phyloP scores from a whole-genome alignment of 2,329 filamentous ascomycete species.

The Graphilbum sp. region DNA sequence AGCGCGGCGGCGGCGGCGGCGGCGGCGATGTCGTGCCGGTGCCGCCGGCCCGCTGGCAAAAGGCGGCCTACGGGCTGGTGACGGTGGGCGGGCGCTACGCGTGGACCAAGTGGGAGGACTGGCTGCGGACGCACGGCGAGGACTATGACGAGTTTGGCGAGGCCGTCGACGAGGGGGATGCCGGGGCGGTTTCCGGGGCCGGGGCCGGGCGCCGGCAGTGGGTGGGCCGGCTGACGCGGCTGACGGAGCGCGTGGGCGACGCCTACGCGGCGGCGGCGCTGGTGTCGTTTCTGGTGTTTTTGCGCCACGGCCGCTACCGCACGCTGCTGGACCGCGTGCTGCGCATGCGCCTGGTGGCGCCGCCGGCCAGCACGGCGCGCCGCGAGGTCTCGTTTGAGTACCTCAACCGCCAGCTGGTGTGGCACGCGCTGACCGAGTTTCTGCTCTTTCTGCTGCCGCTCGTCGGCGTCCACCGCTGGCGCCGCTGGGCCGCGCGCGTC shows the following conservation, averaged over 20 bases:
- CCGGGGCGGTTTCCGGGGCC: too few species aligned
- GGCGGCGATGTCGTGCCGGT: slow-evolving; percentile 41
- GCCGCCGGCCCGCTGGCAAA: slow-evolving; percentile 67
- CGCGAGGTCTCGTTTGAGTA: slow-evolving; percentile 96
- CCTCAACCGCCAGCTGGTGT: slow-evolving; percentile 90
- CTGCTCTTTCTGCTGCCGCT: slow-evolving; percentile 92
- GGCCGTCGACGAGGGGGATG: slow-evolving; percentile 1
- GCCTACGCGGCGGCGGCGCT: slow-evolving; percentile 70
- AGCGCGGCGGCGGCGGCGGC: not conserved
- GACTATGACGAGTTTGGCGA: slow-evolving; percentile 47
- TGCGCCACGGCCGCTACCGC: slow-evolving; percentile 79
- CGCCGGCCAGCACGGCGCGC: slow-evolving; percentile 69
- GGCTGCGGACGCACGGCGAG: slow-evolving; percentile 61
- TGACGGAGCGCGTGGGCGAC: slow-evolving; percentile 55
- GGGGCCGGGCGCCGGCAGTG: not conserved
- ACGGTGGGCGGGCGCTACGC: slow-evolving; percentile 79
- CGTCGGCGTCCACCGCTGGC: slow-evolving; percentile 88
- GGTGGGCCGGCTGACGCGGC: slow-evolving; percentile 41
- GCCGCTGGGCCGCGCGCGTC: slow-evolving; percentile 71
- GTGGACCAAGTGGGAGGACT: slow-evolving; percentile 85
- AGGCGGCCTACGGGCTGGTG: slow-evolving; percentile 64
- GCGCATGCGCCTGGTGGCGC: slow-evolving; percentile 68
- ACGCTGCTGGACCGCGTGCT: slow-evolving; percentile 78
- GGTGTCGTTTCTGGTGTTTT: slow-evolving; percentile 74
- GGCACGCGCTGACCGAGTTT: slow-evolving; percentile 99